Base-by-base conservation (phyloP, 2,329 filamentous ascomycete species). In the Phaeoacremonium minimum region DNA sequence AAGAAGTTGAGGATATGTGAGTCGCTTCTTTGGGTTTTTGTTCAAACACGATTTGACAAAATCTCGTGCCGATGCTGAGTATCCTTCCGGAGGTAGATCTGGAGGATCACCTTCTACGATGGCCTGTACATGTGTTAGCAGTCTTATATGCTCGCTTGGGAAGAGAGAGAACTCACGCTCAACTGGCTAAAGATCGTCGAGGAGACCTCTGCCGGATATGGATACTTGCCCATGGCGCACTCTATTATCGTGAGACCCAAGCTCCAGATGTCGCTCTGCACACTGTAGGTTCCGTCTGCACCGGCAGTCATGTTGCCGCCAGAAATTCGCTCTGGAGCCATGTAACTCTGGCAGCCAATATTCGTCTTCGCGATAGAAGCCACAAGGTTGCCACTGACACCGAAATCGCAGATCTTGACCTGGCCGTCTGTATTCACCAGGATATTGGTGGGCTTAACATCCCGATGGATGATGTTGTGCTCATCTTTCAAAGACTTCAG, bases 401-500 rank as follows among this genome's bases (percentile, higher is more conserved):
- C 93, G 59, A 98, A 98, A 62, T 98, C 93, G 63, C 93, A 98
- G 40, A 98, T 95, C 66, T 98, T 98, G 69, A 97, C 75, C 55
- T 96, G 89, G 2, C 93, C 93, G 29, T 76, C 76, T 3, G 83
- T 86, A 61, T 97, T 98, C 59, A 88, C 80, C 2, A 98, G 73
- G 41, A 98, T 96, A 53, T 98, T 98, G n/a, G 93, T 98, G 2
- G 93, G 93, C 61, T 98, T 98, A 46, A 98, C 93, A 56, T 98
- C 93, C 46, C 93, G 84, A 58, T 98, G 93, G 47, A 98, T 98
- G 62, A 98, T 98, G 64, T 95, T 97, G 69, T 98, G 93, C 43
- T 96, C 89, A 44, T 98, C 93, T 60, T 98, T 98, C 42, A 98
- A 67, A 15, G 83, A 82, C 66, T 95, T 97, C 44, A 98, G 71